Conservation (phyloP, 208 protist genomes). For the Leptomonas pyrrhocoris region DNA sequence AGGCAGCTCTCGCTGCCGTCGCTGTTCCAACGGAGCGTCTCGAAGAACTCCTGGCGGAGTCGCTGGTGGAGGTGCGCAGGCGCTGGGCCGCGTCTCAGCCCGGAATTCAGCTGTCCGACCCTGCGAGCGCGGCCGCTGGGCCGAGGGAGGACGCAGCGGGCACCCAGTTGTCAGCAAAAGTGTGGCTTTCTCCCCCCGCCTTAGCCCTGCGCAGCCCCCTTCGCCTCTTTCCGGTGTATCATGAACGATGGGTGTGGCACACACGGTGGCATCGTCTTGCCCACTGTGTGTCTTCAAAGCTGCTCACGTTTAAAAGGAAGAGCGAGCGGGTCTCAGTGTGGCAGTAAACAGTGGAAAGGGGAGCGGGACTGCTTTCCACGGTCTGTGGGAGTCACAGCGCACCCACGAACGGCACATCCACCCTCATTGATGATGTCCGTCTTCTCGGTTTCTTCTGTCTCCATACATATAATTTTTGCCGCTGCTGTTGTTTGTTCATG, state of each 20-base stretch:
- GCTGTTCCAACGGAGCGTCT: slow-evolving; percentile 24
- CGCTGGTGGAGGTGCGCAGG: slow-evolving; percentile 16
- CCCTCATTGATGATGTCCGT: too few species aligned
- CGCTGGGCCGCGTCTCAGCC: background rate
- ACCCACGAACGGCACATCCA: background rate
- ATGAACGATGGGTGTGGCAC: slow-evolving; percentile 27
- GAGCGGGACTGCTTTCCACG: background rate
- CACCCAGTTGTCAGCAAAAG: background rate
- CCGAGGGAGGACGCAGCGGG: background rate
- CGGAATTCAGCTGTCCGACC: background rate
- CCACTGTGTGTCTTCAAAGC: background rate
- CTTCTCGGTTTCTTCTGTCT: too few species aligned
- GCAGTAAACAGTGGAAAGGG: background rate
- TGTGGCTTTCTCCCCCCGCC: background rate
- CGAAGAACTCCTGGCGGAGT: slow-evolving; percentile 31
- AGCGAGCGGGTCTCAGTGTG: background rate
- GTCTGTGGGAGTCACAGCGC: background rate
- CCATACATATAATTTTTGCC: too few species aligned
- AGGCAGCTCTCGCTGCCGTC: slow-evolving; percentile 7
- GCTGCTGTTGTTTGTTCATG: too few species aligned
- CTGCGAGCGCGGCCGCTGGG: background rate
- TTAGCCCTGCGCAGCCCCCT: background rate
- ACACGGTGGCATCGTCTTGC: slow-evolving; percentile 13
- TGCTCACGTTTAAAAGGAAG: background rate
- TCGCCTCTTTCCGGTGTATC: slow-evolving; percentile 25